These are phyloP conservation scores for Ascomycota sp. DNA, from an alignment of 2,329 filamentous ascomycete species.

Conservation along the genomic window DNA sequence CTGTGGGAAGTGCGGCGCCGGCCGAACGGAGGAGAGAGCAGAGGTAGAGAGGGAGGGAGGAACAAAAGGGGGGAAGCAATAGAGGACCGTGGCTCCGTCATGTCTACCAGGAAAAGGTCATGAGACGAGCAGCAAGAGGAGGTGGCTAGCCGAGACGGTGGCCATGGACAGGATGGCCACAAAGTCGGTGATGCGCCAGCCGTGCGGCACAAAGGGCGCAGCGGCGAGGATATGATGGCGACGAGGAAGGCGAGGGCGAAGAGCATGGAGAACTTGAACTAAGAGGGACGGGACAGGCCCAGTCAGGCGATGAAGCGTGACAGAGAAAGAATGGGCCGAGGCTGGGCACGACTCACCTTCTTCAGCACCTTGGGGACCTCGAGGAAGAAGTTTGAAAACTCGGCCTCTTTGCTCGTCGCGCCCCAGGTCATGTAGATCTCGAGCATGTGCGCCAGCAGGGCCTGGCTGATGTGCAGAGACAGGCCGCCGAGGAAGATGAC, in stretches of 20 bases:
- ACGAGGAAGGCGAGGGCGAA: conserved; percentile 37
- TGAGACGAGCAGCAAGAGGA: conserved; percentile 54
- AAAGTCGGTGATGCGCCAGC: conserved; percentile 49
- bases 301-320: background rate
- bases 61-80: conserved; percentile 1
- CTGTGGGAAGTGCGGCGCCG: no score
- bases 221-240: conserved; percentile 45
- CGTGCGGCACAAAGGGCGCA: conserved; percentile 41
- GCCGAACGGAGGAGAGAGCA: background rate
- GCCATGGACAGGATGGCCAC: conserved; percentile 61
- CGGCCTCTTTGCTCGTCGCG: conserved; percentile 63
- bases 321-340: conserved; percentile 11
- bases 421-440: conserved; percentile 76
- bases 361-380: conserved; percentile 62
- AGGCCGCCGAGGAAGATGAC: conserved; percentile 70
- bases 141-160: conserved; percentile 46
- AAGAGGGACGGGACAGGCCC: background rate
- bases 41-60: background rate
- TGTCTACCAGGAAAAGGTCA: conserved; percentile 61
- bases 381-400: conserved; percentile 68
- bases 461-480: conserved; percentile 62
- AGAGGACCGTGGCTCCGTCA: background rate
- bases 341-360: conserved; percentile 50
- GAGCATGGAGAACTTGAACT: conserved; percentile 55
- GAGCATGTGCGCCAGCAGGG: conserved; percentile 65